These are phyloP conservation scores for Lactarius tabidus DNA, from an alignment of 768 basidiomycete genomes.

Conservation along the genomic window DNA sequence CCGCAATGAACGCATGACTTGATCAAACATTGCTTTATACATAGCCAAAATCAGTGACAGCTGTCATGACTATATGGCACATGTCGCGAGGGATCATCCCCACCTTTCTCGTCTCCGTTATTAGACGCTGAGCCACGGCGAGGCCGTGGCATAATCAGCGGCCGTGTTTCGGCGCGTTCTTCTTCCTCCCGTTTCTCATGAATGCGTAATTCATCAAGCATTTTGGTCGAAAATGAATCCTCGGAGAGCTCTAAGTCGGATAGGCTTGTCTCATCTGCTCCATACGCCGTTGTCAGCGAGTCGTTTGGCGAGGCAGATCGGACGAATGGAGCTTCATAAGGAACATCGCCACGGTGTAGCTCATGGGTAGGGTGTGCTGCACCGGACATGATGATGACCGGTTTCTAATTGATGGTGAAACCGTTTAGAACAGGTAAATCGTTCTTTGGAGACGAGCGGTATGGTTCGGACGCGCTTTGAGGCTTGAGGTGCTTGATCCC, in stretches of 20 bases:
- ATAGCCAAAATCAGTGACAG: not conserved
- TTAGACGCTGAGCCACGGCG: constrained; percentile 30
- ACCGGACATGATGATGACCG: constrained; percentile 9
- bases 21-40: constrained; percentile 34
- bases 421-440: not conserved
- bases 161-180: constrained; percentile 32
- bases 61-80: not conserved
- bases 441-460: not conserved
- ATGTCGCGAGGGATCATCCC: not conserved
- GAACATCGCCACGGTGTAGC: constrained; percentile 28
- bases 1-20: constrained; percentile 39
- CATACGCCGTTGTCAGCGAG: constrained; percentile 46
- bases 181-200: constrained; percentile 38
- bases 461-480: not conserved
- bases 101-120: constrained; percentile 40
- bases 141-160: constrained; percentile 33
- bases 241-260: constrained; percentile 39
- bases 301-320: constrained; percentile 45
- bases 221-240: constrained; percentile 37
- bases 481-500: not conserved
- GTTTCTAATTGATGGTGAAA: not conserved
- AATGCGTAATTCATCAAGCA: constrained; percentile 35
- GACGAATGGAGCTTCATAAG: constrained; percentile 44
- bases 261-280: constrained; percentile 42
- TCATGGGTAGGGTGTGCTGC: constrained; percentile 19